Conservation (phyloP, 306 rosid species). For the Cucurbita maxima region DNA sequence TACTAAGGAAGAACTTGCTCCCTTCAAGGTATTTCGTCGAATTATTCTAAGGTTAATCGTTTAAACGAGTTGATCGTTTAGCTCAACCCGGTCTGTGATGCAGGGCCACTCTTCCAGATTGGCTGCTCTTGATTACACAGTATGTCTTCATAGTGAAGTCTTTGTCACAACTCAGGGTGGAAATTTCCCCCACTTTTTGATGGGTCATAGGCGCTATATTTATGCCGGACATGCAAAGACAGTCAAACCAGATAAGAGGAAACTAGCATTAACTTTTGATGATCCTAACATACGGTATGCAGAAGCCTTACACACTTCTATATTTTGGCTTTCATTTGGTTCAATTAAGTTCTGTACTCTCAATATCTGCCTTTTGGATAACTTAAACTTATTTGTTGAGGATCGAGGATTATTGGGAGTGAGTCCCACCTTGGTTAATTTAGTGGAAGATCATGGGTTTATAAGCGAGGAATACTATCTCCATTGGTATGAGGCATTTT, state of each 20-base stretch:
- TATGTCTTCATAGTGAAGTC: slow-evolving; percentile 89
- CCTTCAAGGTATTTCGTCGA: slow-evolving; percentile 40
- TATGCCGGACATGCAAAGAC: slow-evolving; percentile 89
- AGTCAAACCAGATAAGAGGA: slow-evolving; percentile 85
- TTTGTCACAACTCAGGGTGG: slow-evolving; percentile 97
- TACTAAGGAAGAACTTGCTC: slow-evolving; percentile 69
- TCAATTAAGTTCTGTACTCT: not conserved
- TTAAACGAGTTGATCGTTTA: slow-evolving; percentile 9
- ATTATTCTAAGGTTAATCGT: not conserved
- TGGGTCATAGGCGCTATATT: slow-evolving; percentile 78
- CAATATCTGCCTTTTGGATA: not conserved
- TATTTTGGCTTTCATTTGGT: not conserved
- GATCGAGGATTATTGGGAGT: too few species aligned
- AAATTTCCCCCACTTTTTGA: slow-evolving; percentile 94
- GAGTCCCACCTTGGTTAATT: too few species aligned
- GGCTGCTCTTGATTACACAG: slow-evolving; percentile 97
- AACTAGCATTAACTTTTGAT: slow-evolving; percentile 54
- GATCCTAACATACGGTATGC: slow-evolving; percentile 61
- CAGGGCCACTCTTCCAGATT: slow-evolving; percentile 90
- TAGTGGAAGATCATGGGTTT: too few species aligned
- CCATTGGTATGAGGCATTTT: too few species aligned
- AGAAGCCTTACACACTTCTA: not conserved
- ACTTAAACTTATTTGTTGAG: too few species aligned
- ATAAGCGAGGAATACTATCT: too few species aligned
- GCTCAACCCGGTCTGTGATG: slow-evolving; percentile 23